Base-by-base conservation (phyloP, 305 asterid genomes). In the Euphrasia arctica region DNA sequence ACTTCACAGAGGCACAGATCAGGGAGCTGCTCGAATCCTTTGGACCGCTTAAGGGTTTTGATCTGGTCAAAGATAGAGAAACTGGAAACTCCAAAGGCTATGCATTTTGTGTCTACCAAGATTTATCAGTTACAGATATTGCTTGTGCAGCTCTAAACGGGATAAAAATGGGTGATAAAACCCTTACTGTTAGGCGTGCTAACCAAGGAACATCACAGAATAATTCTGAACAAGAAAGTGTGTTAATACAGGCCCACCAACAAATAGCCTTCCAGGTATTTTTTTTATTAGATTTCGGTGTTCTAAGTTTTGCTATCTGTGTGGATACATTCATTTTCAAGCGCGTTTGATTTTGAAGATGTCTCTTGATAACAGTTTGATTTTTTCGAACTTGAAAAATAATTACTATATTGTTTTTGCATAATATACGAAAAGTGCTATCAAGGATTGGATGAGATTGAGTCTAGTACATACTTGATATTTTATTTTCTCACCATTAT, bases 51-150 rank as follows among this genome's bases (percentile, higher is more conserved):
- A 82, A 85, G 32, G 91, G 91, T 45, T 88, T 88, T 71, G 90
- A 89, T 77, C 80, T 89, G 57, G 95, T 89, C 41, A 89, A 89
- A 79, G 96, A 89, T 68, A 79, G 91, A 69, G 96, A 86, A 79
- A 88, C 96, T 9, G 96, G 95, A 58, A 88, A 88, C 79, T 88
- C 95, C 8, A 89, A 89, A 78, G 96, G 96, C 72, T 86, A 85
- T 78, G 96, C 95, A 0, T 89, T 89, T 68, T 89, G 96, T 70
- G 92, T 89, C 34, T 89, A 82, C 69, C 79, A 81, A 58, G 95
- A 89, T 70, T 64, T 84, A 32, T 82, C 91, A 6, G 95, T 86
- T 49, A 86, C 96, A 29, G 95, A 89, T 81, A 82, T 86, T 73
- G 95, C 96, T 51, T 89, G 96, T 79, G 87, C 88, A 68, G 90